A percentile compares a stretch with the other conserved stretches of the same genome.
These are phyloP conservation scores for Alternaria viburni DNA, from an alignment of 2,329 filamentous ascomycete genomes.

Conservation along the genomic window DNA sequence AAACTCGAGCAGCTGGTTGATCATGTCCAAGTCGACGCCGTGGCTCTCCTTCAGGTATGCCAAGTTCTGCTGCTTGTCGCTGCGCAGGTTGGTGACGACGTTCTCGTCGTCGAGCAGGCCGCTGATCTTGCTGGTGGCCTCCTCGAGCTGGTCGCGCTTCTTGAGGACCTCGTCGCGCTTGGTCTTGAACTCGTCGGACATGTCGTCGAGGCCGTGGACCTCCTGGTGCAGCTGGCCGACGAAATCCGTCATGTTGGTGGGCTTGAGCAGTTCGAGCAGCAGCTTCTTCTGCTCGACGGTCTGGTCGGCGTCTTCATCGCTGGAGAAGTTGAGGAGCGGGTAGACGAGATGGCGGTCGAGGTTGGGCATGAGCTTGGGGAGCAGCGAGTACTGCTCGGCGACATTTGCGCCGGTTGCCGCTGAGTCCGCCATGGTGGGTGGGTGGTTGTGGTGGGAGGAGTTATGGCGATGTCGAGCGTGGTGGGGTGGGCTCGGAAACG, in stretches of 20 bases:
- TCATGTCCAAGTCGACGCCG: constrained; percentile 92
- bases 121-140: constrained; percentile 87
- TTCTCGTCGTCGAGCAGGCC: constrained; percentile 86
- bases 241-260: constrained; percentile 99
- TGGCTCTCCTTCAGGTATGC: constrained; percentile 97
- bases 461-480: constrained; percentile 16
- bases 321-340: constrained; percentile 91
- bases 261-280: constrained; percentile 92
- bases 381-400: constrained; percentile 76
- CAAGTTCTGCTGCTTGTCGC: constrained; percentile 98
- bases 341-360: constrained; percentile 97
- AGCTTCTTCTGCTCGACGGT: constrained; percentile 77
- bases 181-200: constrained; percentile 83
- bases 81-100: constrained; percentile 87
- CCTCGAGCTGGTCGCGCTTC: constrained; percentile 81
- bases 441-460: constrained; percentile 14
- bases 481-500: constrained; percentile 17
- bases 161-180: constrained; percentile 89
- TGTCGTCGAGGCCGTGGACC: constrained; percentile 77
- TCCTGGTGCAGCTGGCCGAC: constrained; percentile 91
- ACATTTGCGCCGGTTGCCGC: constrained; percentile 53
- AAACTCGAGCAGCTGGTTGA: constrained; percentile 93
- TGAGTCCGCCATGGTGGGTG: constrained; percentile 50
- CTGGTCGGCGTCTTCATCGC: constrained; percentile 79
- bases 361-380: constrained; percentile 87